Base-by-base conservation (phyloP, 768 basidiomycete species). In the Hypsizygus marmoreus region DNA sequence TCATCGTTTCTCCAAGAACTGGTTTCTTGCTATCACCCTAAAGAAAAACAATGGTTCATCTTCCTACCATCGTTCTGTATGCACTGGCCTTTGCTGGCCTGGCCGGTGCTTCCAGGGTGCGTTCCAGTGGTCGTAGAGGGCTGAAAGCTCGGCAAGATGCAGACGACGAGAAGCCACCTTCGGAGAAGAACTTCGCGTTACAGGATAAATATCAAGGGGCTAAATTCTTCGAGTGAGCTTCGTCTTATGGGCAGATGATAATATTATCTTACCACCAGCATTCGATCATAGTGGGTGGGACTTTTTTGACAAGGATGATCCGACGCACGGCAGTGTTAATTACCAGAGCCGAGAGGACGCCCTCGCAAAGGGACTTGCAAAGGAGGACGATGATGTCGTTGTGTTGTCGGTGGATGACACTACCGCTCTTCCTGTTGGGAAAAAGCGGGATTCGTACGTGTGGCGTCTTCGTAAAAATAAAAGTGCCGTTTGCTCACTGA, bases 261-360 rank as follows among this genome's bases (percentile, higher is more conserved):
- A 7, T 30, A 28, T 20, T 38, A 20, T 28, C 22, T 35, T 14
- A 37, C 17, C 43, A 41, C 22, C 19, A 35, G 11, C 13, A 23
- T n/a, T n/a, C 25, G 16, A 22, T 22, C 10, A 14, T 39, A 88
- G 86, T 35, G 53, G 77, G 34, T 90, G 84, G 82, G 64, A 81
- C 20, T 91, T 86, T 68, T 88, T 79, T 66, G 70, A 70, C 8
- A 64, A 53, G 2, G 12, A 61, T 9, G 89, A 91, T 62, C 89
- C 89, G 1, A 91, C 88, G 1, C 64, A 79, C 52, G 89, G 89
- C n/a, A 61, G 65, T 14, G 88, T 91, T 29, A 74, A 81, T 42
- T 92, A 81, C 60, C 67, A 78, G 50, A 63, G 53, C 25, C 59
- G 68, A 54, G 59, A 63, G 1, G 62, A 76, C n/a, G 86, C 87